A percentile compares a stretch with the other conserved stretches of the same genome.
These are phyloP conservation scores for Pestalotiopsis sp. DNA, from an alignment of 2,329 filamentous ascomycete species.

Conservation along the genomic window DNA sequence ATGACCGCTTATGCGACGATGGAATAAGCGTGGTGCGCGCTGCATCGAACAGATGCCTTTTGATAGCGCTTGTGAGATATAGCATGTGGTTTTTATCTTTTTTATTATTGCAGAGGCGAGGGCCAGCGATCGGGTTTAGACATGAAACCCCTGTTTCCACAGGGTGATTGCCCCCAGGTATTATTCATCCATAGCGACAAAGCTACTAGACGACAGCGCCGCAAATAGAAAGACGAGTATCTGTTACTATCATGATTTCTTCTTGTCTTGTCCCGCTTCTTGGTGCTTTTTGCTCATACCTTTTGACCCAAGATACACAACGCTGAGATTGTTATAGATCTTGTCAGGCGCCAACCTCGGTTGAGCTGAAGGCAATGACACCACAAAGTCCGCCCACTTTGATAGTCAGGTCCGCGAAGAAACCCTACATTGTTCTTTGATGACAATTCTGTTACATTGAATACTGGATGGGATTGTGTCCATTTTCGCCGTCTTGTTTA, in stretches of 20 bases:
- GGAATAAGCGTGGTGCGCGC: slow-evolving; percentile 10
- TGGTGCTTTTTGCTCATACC: too few relatives aligned
- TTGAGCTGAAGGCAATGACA: too few relatives aligned
- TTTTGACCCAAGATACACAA: too few relatives aligned
- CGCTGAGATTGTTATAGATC: too few relatives aligned
- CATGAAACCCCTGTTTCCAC: neutral
- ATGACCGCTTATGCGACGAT: slow-evolving; percentile 14
- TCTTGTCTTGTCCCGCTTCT: neutral
- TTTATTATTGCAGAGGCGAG: neutral
- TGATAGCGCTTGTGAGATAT: slow-evolving; percentile 10
- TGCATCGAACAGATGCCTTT: slow-evolving; percentile 4
- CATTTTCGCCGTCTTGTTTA: too few relatives aligned
- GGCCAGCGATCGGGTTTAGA: slow-evolving; percentile 14
- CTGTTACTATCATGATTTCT: neutral
- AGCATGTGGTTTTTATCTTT: neutral
- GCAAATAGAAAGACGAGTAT: slow-evolving; percentile 6
- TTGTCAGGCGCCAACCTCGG: too few relatives aligned
- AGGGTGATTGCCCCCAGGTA: neutral
- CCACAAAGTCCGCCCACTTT: too few relatives aligned
- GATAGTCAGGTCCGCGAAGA: too few relatives aligned
- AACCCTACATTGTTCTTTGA: too few relatives aligned
- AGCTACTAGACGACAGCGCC: slow-evolving; percentile 16
- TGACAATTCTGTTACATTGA: too few relatives aligned
- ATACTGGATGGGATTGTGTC: too few relatives aligned
- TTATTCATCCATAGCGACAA: slow-evolving; percentile 1